phyloP scores from a whole-genome alignment of 805 yeast species.

The Candida maltosa region DNA sequence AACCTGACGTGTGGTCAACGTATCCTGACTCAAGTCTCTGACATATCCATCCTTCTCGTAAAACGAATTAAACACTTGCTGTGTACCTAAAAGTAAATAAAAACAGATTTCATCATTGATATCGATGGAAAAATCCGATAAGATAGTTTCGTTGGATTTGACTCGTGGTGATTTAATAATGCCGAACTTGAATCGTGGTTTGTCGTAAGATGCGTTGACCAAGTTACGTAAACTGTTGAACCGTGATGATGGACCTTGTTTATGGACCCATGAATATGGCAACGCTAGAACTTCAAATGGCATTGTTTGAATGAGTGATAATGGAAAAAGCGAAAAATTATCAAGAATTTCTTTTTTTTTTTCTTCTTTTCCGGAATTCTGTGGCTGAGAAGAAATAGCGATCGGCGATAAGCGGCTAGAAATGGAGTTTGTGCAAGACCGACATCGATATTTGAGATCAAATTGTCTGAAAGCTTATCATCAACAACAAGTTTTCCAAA shows the following conservation, averaged over 20 bases:
- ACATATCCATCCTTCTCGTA: conserved; percentile 15
- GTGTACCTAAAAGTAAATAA: conserved; percentile 26
- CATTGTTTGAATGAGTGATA: conserved; percentile 13
- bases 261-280: conserved; percentile 6
- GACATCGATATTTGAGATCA: too few relatives aligned
- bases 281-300: conserved; percentile 15
- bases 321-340: too few relatives aligned
- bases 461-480: too few relatives aligned
- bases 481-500: too few relatives aligned
- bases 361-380: too few relatives aligned
- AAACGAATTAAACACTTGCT: conserved; percentile 19
- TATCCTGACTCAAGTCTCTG: conserved; percentile 20
- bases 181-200: conserved; percentile 41
- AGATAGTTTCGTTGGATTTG: conserved; percentile 16
- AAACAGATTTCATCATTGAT: conserved; percentile 14
- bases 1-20: conserved; percentile 17
- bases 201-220: conserved; percentile 51
- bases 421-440: too few relatives aligned
- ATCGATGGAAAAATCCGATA: conserved; percentile 23
- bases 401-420: too few relatives aligned
- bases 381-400: too few relatives aligned
- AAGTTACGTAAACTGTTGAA: conserved; percentile 18
- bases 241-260: neutral
- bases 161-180: conserved; percentile 43
- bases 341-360: too few relatives aligned